Conservation (phyloP, 208 protist species). For the Wallacemonas rigidus region DNA sequence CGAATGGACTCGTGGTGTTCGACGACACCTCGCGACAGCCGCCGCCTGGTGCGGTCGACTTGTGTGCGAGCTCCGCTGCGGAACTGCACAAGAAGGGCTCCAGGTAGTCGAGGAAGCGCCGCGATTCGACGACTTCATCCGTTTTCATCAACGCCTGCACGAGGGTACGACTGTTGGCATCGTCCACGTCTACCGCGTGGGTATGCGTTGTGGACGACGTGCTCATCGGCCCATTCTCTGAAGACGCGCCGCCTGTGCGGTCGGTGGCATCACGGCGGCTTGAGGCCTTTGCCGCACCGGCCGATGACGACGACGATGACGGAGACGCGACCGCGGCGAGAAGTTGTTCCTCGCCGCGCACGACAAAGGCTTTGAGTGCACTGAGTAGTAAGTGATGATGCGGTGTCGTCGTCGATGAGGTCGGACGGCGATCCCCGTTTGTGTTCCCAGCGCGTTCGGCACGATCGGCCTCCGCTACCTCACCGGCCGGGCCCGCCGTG, state of each 20-base stretch:
- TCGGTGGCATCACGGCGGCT: no score
- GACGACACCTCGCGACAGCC: no score
- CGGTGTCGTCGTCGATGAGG: conserved; percentile 24
- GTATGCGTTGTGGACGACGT: no score
- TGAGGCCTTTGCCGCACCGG: not conserved
- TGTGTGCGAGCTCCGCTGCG: not conserved
- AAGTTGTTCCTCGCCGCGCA: not conserved
- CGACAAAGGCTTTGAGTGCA: conserved; percentile 38
- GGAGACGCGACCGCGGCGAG: not conserved
- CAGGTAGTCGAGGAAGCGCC: conserved; percentile 18
- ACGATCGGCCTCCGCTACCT: not conserved
- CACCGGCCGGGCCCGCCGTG: no score
- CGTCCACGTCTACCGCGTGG: no score
- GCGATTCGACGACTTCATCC: conserved; percentile 14
- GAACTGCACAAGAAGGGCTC: not conserved
- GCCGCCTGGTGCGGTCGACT: no score
- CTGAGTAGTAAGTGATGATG: conserved; percentile 33
- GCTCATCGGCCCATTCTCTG: no score
- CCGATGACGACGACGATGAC: not conserved
- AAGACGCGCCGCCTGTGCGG: no score
- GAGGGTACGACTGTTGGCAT: not conserved
- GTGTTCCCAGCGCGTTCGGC: conserved; percentile 1
- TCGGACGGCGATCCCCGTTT: conserved; percentile 6
- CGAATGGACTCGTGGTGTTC: no score
- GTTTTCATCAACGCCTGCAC: not conserved